These are phyloP conservation scores for Pontederia paniculata DNA, from an alignment of 176 grass and related monocot species.

Conservation along the genomic window DNA sequence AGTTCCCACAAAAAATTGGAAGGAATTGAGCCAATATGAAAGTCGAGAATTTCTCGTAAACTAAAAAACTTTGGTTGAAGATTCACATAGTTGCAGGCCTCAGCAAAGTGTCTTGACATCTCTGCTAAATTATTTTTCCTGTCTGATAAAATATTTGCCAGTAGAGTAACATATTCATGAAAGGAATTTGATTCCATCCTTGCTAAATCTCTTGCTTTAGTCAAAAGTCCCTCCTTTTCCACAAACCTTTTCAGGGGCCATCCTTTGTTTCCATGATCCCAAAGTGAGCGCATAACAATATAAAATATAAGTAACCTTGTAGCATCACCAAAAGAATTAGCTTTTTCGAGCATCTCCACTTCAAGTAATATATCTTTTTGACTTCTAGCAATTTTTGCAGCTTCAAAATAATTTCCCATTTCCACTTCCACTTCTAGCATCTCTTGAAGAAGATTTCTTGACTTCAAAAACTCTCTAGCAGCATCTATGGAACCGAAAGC, in stretches of 20 bases:
- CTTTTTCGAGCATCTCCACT: conserved; percentile 49
- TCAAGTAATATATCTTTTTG: conserved; percentile 53
- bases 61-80: conserved; percentile 34
- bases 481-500: conserved; percentile 45
- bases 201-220: conserved; percentile 39
- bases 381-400: conserved; percentile 37
- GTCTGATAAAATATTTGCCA: conserved; percentile 39
- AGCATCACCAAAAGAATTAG: conserved; percentile 36
- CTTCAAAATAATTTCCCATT: conserved; percentile 56
- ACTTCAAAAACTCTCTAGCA: conserved; percentile 36
- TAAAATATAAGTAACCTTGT: conserved; percentile 34
- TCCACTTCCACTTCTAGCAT: conserved; percentile 57
- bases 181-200: conserved; percentile 25
- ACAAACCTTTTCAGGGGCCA: conserved; percentile 51
- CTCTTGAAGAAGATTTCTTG: conserved; percentile 37
- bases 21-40: conserved; percentile 25
- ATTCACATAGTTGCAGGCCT: conserved; percentile 23
- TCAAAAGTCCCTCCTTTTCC: conserved; percentile 33
- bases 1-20: conserved; percentile 23
- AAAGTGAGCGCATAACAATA: conserved; percentile 40
- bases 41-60: conserved; percentile 43
- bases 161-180: conserved; percentile 32
- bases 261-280: conserved; percentile 37
- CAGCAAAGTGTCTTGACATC: conserved; percentile 26
- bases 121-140: conserved; percentile 19